Base-by-base conservation (phyloP, 306 rosid species). In the Rosa multiflora region DNA sequence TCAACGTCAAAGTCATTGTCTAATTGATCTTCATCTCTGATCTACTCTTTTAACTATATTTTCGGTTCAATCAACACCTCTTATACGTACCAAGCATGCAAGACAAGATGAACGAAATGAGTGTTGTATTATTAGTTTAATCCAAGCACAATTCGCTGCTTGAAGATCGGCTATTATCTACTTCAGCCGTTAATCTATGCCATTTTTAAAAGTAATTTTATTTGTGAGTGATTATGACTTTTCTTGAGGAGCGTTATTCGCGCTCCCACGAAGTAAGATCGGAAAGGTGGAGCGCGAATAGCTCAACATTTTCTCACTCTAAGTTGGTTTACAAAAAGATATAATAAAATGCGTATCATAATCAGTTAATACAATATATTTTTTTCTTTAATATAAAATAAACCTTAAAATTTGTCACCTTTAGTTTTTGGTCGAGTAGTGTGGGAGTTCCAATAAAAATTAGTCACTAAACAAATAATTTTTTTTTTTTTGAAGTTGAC, bases 131-230 rank as follows among this genome's bases (percentile, higher is more conserved):
- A 18, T 29, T 9, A 18, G 40, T 70, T 26, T 56, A 13, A 71
- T 21, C 75, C 61, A 40, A 67, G 20, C 51, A 73, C 35, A 2
- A 39, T 53, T 53, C 8, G 64, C 51, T 53, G 66, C 77, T 73
- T 73, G 32, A 51, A 55, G n/a, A 53, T 35, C 14, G 77, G 66
- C 37, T 44, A 15, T 35, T 15, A 6, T 43, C 18, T 58, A 15
- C 13, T n/a, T 12, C 3, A 43, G 58, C 56, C 20, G 70, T 61
- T 40, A 12, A 11, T 74, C 20, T 39, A 13, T 3, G 11, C 37
- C 20, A 11, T 21, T 40, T 74, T 59, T 26, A 9, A 35, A 17
- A 72, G 40, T 11, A 0, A 4, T 3, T 32, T 73, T 4, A 2
- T 35, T 5, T 12, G 0, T 8, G 3, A 26, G 29, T 61, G 78